Evolutionary conservation across 2,329 filamentous ascomycete species (phyloP).

Genomic region (Triangularia setosa): DNA sequence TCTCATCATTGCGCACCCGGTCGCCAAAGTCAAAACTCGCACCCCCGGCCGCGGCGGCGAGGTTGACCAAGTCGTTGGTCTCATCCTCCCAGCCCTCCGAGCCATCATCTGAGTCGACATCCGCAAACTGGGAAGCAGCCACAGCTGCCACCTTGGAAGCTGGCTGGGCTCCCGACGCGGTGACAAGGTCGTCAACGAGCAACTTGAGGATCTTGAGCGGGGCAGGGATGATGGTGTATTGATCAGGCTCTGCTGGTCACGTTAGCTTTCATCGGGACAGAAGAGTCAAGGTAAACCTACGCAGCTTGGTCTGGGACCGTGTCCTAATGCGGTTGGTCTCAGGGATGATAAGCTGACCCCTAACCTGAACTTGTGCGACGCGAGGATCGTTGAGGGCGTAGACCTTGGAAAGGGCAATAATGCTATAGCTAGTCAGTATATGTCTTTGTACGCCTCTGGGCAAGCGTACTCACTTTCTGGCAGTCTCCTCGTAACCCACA

Average conservation of each 20-base stretch:
- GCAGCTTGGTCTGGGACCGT: slow-evolving; percentile 80
- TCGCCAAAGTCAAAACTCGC: slow-evolving; percentile 77
- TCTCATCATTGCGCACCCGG: slow-evolving; percentile 82
- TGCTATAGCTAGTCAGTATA: slow-evolving; percentile 46
- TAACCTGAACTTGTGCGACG: slow-evolving; percentile 74
- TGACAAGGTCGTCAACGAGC: slow-evolving; percentile 84
- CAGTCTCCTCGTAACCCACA: slow-evolving; percentile 95
- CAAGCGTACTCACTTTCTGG: slow-evolving; percentile 71
- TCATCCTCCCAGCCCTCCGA: slow-evolving; percentile 91
- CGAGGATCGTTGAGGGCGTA: slow-evolving; percentile 83
- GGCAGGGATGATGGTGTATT: slow-evolving; percentile 81
- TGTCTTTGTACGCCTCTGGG: not conserved
- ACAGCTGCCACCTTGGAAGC: slow-evolving; percentile 61
- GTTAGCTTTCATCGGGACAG: slow-evolving; percentile 17
- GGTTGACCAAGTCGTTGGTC: slow-evolving; percentile 63
- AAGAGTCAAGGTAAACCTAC: slow-evolving; percentile 40
- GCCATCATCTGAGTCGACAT: slow-evolving; percentile 62
- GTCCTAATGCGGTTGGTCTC: slow-evolving; percentile 90
- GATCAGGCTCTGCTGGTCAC: slow-evolving; percentile 65
- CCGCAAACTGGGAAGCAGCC: slow-evolving; percentile 52
- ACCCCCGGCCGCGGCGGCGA: slow-evolving; percentile 66
- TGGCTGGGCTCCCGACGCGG: slow-evolving; percentile 64
- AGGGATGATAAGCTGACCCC: slow-evolving; percentile 85
- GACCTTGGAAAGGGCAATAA: slow-evolving; percentile 87
- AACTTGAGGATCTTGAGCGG: slow-evolving; percentile 96